Evolutionary conservation across 768 basidiomycete species (phyloP), one percentile per base, ranked within the genome.

Genomic region (Mycena filopes): DNA sequence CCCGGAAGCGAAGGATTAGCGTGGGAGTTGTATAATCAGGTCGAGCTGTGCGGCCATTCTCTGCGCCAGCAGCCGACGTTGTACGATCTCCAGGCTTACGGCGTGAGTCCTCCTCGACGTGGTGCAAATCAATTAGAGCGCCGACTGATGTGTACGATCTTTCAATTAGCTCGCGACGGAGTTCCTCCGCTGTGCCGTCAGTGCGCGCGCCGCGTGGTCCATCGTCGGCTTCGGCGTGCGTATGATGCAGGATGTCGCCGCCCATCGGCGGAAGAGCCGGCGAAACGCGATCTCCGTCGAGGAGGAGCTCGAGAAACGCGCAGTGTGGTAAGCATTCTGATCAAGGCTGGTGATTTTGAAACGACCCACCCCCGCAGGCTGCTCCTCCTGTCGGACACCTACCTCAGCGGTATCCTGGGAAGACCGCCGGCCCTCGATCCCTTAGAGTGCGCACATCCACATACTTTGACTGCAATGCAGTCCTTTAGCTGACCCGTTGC

Each of bases 31-130:
- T 60, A 60, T 36, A 18, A 55, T 15, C 58, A 66, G 21, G 36
- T 60, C 5, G 26, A 54, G 7, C 43, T 66, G 13, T 47, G 51
- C n/a, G 58, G 53, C 15, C 53, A 55, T 3, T 43, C 38, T 4
- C 51, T 59, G 0, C 45, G 25, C 18, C 33, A 49, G 10, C 43
- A 25, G 21, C 42, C 57, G 1, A 55, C 51, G 2, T 8, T 55
- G 2, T 46, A 55, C 16, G 64, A 66, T 42, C 31, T 66, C 6
- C 58, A 66, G 29, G 26, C 50, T 3, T 66, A 66, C 21, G 60
- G 58, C 41, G 57, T 66, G 0, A 48, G 13, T 26, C n/a, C n/a
- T n/a, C n/a, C n/a, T n/a, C n/a, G n/a, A n/a, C n/a, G n/a, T n/a
- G n/a, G n/a, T n/a, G n/a, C n/a, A n/a, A n/a, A n/a, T n/a, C n/a